phyloP scores from a whole-genome alignment of 345 rosid species.

The Citrus medica region DNA sequence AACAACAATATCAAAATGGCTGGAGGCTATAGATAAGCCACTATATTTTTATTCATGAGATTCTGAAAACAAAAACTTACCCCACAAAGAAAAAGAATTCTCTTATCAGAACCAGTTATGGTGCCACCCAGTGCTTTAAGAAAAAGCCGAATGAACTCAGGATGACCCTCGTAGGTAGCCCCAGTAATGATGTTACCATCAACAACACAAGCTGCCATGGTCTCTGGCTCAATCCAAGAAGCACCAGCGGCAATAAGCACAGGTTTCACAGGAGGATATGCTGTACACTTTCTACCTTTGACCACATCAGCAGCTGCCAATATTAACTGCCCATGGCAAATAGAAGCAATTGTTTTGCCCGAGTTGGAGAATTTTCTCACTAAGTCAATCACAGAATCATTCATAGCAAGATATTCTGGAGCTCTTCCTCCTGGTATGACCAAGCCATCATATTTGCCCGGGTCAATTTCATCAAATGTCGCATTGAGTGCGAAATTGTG shows the following conservation, averaged over 20 bases:
- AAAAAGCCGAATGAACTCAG: constrained; percentile 59
- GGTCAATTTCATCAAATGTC: constrained; percentile 64
- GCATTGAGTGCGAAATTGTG: constrained; percentile 87
- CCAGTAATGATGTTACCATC: constrained; percentile 81
- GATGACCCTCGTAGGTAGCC: constrained; percentile 64
- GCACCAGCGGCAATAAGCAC: constrained; percentile 76
- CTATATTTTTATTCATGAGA: too few relatives aligned
- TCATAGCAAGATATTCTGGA: constrained; percentile 76
- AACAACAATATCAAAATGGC: background rate
- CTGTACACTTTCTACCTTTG: constrained; percentile 64
- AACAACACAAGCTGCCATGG: constrained; percentile 43
- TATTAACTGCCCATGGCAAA: constrained; percentile 80
- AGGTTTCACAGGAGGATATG: constrained; percentile 53
- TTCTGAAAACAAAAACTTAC: constrained; percentile 35
- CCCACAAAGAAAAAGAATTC: constrained; percentile 85
- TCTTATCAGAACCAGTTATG: constrained; percentile 48
- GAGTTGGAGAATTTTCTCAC: constrained; percentile 52
- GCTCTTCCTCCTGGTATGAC: constrained; percentile 90
- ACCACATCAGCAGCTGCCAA: constrained; percentile 65
- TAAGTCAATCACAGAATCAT: constrained; percentile 55
- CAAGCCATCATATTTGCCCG: constrained; percentile 60
- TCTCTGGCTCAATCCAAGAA: constrained; percentile 68
- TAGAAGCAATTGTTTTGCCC: constrained; percentile 64
- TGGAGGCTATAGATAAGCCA: background rate
- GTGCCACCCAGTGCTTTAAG: constrained; percentile 68